These are phyloP conservation scores for Sequoia sempervirens DNA, from an alignment of 75 land plant species.

Conservation along the genomic window DNA sequence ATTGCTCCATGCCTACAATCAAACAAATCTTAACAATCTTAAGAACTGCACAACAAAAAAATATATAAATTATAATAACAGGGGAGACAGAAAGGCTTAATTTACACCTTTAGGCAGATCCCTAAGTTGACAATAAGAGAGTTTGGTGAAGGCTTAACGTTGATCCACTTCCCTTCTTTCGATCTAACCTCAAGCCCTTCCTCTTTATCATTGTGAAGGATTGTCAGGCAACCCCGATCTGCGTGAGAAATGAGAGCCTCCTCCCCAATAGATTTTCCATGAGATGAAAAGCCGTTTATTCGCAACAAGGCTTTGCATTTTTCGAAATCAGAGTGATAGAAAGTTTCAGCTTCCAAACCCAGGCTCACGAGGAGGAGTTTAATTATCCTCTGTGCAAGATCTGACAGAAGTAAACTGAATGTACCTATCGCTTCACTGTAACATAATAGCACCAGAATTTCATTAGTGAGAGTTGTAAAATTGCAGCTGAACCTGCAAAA, in stretches of 20 bases:
- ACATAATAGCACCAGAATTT: neutral
- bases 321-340: constrained; percentile 23
- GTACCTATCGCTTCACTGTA: constrained; percentile 31
- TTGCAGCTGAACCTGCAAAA: too few relatives aligned
- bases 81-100: too few relatives aligned
- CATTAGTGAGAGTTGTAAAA: too few relatives aligned
- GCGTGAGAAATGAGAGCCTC: constrained; percentile 22
- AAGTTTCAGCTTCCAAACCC: constrained; percentile 21
- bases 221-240: constrained; percentile 53
- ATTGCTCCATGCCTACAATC: too few relatives aligned
- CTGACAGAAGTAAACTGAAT: constrained; percentile 31
- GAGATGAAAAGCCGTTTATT: neutral
- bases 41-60: too few relatives aligned
- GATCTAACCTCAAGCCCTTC: constrained; percentile 20
- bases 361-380: constrained; percentile 20
- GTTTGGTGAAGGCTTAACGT: constrained; percentile 26
- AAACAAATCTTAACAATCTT: too few relatives aligned
- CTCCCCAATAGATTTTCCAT: neutral
- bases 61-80: too few relatives aligned
- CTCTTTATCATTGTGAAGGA: constrained; percentile 16
- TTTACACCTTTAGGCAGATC: constrained; percentile 40
- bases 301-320: constrained; percentile 31
- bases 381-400: constrained; percentile 9
- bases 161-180: constrained; percentile 54
- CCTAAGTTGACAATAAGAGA: constrained; percentile 63